Evolutionary conservation across 1,139 yeast genomes (phyloP), one percentile per base, ranked within the genome.

Genomic region (Arxiozyma heterogenica): DNA sequence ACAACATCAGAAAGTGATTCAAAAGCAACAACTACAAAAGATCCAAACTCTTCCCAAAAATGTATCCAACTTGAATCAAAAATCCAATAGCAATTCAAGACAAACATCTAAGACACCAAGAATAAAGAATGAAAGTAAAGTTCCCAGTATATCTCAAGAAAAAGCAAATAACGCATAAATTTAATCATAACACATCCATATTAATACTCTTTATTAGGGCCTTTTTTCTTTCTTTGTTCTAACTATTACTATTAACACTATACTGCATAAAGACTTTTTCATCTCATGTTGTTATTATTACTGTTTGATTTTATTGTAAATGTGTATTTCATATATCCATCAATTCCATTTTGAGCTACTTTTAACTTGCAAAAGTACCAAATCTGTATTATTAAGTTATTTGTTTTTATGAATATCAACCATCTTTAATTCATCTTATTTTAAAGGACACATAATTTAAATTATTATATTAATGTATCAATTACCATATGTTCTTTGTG

Each of bases 1-100:
- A 54, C 73, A 64, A 52, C 69, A 66, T 49, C 58, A 61, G 51
- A 55, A 67, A 17, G 69, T 66, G 49, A 69, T 71, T 30, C 71
- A 72, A 53, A 66, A 69, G 42, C 49, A 38, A 21, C 64, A 62
- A 22, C 25, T 39, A 25, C 54, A 54, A 49, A 45, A 47, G 22
- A 23, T 41, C 12, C 52, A 52, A 52, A 41, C n/a, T 15, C 39
- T 27, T 12, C 12, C 30, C 7, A 53, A 20, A 61, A 50, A 25
- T 49, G 47, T 45, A 27, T 20, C 50, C 25, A 38, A 20, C n/a
- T 43, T 45, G 49, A 41, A 48, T 49, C 23, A 22, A 43, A 47
- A 51, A 12, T 39, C 50, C 12, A 51, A 15, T 15, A 46, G n/a
- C 30, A 34, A 46, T 41, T 43, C 47, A n/a, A 50, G 48, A 39